Percentiles rank a stretch among this genome's conserved stretches.
Evolutionary conservation across 2,329 filamentous ascomycete species (phyloP).

Genomic region (Fusarium illudens): DNA sequence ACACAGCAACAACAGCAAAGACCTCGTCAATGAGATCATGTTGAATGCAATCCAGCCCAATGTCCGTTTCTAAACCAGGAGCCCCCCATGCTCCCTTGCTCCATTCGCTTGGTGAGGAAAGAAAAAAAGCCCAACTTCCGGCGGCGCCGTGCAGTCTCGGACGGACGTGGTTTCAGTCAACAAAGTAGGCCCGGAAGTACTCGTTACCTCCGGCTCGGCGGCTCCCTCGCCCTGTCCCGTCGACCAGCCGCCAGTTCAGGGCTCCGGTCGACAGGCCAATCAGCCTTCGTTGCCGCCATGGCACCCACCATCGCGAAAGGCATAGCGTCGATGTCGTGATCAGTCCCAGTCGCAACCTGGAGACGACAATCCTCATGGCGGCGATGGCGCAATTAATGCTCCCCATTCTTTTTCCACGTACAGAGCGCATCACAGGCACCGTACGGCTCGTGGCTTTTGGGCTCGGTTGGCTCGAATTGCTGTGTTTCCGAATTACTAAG

Average conservation of each 20-base stretch:
- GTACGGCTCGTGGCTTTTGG: conserved; percentile 28
- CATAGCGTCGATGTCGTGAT: conserved; percentile 64
- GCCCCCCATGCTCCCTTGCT: not conserved
- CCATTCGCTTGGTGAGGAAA: not conserved
- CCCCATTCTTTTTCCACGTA: conserved; percentile 39
- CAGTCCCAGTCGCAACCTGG: conserved; percentile 47
- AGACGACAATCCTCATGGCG: conserved; percentile 43
- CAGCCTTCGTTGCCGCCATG: conserved; percentile 37
- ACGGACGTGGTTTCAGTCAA: conserved; percentile 8
- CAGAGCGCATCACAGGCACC: conserved; percentile 35
- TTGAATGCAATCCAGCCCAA: not conserved
- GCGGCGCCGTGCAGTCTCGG: conserved; percentile 7
- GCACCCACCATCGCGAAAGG: conserved; percentile 54
- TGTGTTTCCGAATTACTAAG: conserved; percentile 41
- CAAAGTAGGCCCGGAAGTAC: conserved; percentile 14
- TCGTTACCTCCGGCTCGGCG: conserved; percentile 42
- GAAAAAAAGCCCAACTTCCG: conserved; percentile 14
- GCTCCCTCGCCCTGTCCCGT: conserved; percentile 33
- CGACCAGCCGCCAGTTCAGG: conserved; percentile 38
- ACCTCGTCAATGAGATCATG: conserved; percentile 31
- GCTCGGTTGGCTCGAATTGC: conserved; percentile 27
- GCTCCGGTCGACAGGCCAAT: conserved; percentile 46
- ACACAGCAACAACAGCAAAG: not conserved
- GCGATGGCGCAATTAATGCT: conserved; percentile 50
- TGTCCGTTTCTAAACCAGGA: conserved; percentile 22